phyloP scores from a whole-genome alignment of 2,329 filamentous ascomycete genomes.

The Arthroderma uncinatum region DNA sequence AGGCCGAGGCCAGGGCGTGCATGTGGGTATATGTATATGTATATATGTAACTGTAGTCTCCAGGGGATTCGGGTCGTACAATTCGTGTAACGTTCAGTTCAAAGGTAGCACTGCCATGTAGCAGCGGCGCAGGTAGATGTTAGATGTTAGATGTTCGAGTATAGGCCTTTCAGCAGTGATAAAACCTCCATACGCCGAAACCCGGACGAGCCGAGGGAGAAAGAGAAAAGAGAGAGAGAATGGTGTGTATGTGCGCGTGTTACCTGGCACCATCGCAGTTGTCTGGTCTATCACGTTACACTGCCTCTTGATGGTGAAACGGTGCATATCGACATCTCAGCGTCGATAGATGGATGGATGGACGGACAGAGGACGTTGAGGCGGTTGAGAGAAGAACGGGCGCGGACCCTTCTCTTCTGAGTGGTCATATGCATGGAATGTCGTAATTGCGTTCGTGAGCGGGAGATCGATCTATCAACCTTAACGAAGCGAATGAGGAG shows the following conservation, averaged over 20 bases:
- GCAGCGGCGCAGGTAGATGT: not conserved
- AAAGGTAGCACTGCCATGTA: not conserved
- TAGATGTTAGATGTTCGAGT: not conserved
- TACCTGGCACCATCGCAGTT: not conserved
- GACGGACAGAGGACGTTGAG: not conserved
- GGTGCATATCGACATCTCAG: not conserved
- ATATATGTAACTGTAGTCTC: not conserved
- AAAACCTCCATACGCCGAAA: no score
- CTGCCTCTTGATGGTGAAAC: not conserved
- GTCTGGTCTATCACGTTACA: slow-evolving; percentile 1
- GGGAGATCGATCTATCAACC: slow-evolving; percentile 5
- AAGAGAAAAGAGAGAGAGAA: not conserved
- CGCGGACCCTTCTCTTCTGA: not conserved
- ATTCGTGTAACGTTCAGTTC: not conserved
- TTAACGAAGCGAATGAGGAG: not conserved
- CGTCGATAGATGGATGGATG: not conserved
- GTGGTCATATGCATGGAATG: slow-evolving; percentile 1
- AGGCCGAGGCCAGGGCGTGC: not conserved
- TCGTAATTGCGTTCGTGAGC: not conserved
- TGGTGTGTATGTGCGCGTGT: not conserved
- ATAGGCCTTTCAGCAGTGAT: no score
- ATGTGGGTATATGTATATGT: not conserved
- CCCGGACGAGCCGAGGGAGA: not conserved
- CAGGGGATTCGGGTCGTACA: not conserved
- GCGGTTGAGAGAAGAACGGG: not conserved